Conservation (phyloP, 495 filamentous ascomycete genomes). For the Lophiostoma macrostomum region DNA sequence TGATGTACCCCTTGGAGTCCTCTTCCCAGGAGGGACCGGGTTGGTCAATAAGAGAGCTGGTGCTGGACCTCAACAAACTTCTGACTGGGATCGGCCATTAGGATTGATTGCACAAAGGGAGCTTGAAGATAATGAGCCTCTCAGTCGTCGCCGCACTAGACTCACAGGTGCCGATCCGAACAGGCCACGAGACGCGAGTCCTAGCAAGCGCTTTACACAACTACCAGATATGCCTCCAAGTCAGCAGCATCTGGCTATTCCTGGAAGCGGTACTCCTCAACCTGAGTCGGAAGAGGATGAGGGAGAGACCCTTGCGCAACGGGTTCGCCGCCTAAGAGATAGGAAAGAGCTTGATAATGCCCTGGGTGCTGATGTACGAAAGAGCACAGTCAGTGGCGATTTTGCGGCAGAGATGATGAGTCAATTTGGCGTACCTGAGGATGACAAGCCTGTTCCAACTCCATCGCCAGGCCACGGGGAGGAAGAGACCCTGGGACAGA, state of each 20-base stretch:
- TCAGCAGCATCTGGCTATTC: constrained; percentile 17
- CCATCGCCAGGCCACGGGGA: constrained; percentile 40
- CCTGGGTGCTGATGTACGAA: constrained; percentile 41
- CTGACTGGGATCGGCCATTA: constrained; percentile 58
- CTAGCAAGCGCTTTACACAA: constrained; percentile 37
- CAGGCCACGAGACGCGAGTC: constrained; percentile 31
- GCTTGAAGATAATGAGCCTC: constrained; percentile 86
- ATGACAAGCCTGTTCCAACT: constrained; percentile 37
- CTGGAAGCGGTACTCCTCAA: constrained; percentile 9
- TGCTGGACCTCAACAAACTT: constrained; percentile 8
- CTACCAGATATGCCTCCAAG: constrained; percentile 14
- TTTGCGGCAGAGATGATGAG: constrained; percentile 78
- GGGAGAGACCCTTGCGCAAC: constrained; percentile 75
- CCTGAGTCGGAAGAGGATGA: constrained; percentile 52
- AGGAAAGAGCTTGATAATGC: constrained; percentile 45
- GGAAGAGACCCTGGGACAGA: constrained; percentile 87
- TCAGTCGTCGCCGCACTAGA: constrained; percentile 74
- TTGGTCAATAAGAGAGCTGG: constrained; percentile 44
- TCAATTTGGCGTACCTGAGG: constrained; percentile 57
- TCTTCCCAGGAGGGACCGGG: constrained; percentile 63
- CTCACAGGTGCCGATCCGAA: constrained; percentile 57
- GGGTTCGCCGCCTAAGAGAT: constrained; percentile 65
- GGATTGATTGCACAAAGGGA: constrained; percentile 83
- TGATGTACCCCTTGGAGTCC: constrained; percentile 78
- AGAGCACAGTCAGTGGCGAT: constrained; percentile 64